These are phyloP conservation scores for Periconia macrospinosa DNA, from an alignment of 2,329 filamentous ascomycete species.

Conservation along the genomic window DNA sequence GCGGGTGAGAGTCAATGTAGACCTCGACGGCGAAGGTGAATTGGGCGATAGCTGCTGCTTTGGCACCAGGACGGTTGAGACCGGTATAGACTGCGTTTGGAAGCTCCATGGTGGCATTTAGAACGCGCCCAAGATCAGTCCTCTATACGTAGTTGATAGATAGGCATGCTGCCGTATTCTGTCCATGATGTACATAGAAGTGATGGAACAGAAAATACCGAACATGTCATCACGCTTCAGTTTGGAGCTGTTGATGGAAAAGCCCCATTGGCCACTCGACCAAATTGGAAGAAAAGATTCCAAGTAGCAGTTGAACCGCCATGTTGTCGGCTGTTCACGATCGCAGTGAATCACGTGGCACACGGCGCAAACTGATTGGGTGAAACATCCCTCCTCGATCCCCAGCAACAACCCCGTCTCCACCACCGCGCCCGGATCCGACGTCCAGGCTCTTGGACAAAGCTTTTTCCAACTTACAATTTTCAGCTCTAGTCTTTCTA, in stretches of 20 bases:
- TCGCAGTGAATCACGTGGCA: too few species aligned
- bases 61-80: slow-evolving; percentile 26
- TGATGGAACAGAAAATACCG: too few species aligned
- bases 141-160: not conserved
- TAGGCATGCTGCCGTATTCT: not conserved
- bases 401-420: not conserved
- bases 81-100: slow-evolving; percentile 28
- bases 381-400: not conserved
- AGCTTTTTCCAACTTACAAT: not conserved
- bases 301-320: too few species aligned
- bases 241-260: too few species aligned
- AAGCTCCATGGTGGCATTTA: slow-evolving; percentile 33
- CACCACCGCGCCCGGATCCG: not conserved
- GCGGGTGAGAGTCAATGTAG: slow-evolving; percentile 11
- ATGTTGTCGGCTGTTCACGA: too few species aligned
- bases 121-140: not conserved
- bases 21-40: slow-evolving; percentile 17
- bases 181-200: too few species aligned
- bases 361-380: too few species aligned
- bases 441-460: not conserved
- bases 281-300: too few species aligned
- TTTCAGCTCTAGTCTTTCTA: not conserved
- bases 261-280: too few species aligned
- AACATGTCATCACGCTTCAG: too few species aligned
- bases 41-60: slow-evolving; percentile 36